A percentile compares a stretch with the other conserved stretches of the same genome.
Conservation (phyloP, 768 basidiomycete genomes). For the Cyathus striatus region DNA sequence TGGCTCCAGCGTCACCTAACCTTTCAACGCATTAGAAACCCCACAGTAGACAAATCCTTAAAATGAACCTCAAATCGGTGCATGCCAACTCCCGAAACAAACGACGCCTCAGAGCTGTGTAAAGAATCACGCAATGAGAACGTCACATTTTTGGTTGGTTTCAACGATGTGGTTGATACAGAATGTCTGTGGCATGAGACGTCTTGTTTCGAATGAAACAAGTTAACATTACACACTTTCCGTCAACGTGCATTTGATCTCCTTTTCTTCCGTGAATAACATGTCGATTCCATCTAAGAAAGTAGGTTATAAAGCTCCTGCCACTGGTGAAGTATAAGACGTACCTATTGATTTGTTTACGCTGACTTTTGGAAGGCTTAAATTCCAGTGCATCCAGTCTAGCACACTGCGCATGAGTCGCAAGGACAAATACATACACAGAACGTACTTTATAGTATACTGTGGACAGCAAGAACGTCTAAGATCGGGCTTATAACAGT, state of each 20-base stretch:
- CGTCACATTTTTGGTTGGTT: conserved; percentile 13
- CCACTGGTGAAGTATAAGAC: neutral
- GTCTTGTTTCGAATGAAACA: neutral
- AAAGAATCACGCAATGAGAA: conserved; percentile 45
- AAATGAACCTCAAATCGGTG: conserved; percentile 59
- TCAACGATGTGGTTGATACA: conserved; percentile 4
- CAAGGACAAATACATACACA: conserved; percentile 3
- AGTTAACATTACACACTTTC: too few relatives aligned
- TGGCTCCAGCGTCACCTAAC: conserved; percentile 74
- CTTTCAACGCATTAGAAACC: too few relatives aligned
- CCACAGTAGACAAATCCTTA: too few relatives aligned
- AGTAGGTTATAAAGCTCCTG: neutral
- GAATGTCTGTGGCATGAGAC: neutral
- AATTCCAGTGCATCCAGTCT: conserved; percentile 68
- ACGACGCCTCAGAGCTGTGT: conserved; percentile 49
- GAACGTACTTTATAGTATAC: conserved; percentile 80
- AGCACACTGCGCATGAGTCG: conserved; percentile 1
- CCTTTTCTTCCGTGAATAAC: conserved; percentile 41
- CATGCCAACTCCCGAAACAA: conserved; percentile 16
- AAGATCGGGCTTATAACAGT: conserved; percentile 87
- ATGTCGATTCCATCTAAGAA: conserved; percentile 69
- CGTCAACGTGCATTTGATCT: conserved; percentile 21
- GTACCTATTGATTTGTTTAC: conserved; percentile 73
- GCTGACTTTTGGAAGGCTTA: conserved; percentile 66
- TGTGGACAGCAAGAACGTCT: conserved; percentile 84